phyloP scores from a whole-genome alignment of 192 early-diverging fungal genomes.

The Phlyctochytrium arcticum region DNA sequence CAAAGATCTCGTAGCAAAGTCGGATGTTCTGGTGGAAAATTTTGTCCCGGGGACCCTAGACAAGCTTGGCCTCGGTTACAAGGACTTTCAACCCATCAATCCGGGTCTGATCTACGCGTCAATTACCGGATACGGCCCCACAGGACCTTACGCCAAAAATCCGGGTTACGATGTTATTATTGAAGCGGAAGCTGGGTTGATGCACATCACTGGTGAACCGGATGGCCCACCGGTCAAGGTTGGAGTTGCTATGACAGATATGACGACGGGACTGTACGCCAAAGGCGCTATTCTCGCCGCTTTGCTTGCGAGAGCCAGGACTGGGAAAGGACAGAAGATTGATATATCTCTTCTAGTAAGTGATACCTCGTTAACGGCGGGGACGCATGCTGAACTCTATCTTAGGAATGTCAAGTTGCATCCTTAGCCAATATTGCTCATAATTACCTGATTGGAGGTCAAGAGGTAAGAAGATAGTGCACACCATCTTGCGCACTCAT shows the following conservation, averaged over 20 bases:
- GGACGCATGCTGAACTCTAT: neutral
- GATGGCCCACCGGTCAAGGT: constrained; percentile 84
- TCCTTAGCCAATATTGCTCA: constrained; percentile 87
- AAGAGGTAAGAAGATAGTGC: constrained; percentile 42
- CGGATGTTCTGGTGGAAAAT: constrained; percentile 89
- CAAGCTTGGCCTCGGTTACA: constrained; percentile 70
- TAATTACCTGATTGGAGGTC: constrained; percentile 77
- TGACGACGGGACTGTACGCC: constrained; percentile 71
- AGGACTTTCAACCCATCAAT: constrained; percentile 62
- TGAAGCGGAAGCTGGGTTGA: constrained; percentile 78
- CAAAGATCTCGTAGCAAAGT: constrained; percentile 55
- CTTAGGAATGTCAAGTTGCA: constrained; percentile 74
- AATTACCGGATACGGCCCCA: constrained; percentile 74
- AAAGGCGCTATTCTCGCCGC: constrained; percentile 91
- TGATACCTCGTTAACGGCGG: neutral
- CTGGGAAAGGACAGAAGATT: constrained; percentile 75
- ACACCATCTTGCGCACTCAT: neutral
- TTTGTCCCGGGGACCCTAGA: constrained; percentile 85
- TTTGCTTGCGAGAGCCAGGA: constrained; percentile 60
- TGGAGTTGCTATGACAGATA: constrained; percentile 93
- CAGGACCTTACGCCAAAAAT: constrained; percentile 72
- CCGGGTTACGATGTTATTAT: constrained; percentile 81
- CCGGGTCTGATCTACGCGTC: constrained; percentile 84
- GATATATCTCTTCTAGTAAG: constrained; percentile 75
- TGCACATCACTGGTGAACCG: constrained; percentile 93